Evolutionary conservation across 2,329 filamentous ascomycete species (phyloP).

Genomic region (Colletotrichum chrysophilum): DNA sequence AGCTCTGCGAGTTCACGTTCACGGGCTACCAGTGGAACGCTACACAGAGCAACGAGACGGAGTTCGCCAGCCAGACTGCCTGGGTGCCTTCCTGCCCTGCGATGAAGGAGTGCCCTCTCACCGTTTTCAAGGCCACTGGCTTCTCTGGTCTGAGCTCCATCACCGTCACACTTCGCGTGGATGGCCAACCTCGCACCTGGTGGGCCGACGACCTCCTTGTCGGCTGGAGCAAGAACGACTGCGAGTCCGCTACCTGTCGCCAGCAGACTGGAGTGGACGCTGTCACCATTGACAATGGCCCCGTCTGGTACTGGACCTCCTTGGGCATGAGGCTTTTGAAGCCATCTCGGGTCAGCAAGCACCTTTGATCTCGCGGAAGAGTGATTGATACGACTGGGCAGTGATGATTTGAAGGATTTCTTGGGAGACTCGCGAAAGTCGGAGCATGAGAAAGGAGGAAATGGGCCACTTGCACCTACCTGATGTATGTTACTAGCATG

Average conservation of each 20-base stretch:
- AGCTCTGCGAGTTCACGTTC: slow-evolving; percentile 46
- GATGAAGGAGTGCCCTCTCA: slow-evolving; percentile 39
- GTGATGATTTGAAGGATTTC: slow-evolving; percentile 7
- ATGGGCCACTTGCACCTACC: slow-evolving; percentile 13
- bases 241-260: slow-evolving; percentile 42
- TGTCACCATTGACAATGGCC: background rate
- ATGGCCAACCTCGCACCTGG: slow-evolving; percentile 41
- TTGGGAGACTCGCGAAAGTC: slow-evolving; percentile 9
- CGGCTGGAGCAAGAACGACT: slow-evolving; percentile 47
- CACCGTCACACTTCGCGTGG: slow-evolving; percentile 41
- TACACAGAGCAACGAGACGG: slow-evolving; percentile 33
- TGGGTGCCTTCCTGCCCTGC: slow-evolving; percentile 44
- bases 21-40: slow-evolving; percentile 45
- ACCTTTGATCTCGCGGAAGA: background rate
- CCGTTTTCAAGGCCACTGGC: slow-evolving; percentile 38
- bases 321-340: slow-evolving; percentile 1
- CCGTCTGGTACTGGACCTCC: slow-evolving; percentile 1
- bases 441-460: slow-evolving; percentile 8
- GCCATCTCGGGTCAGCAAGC: slow-evolving; percentile 2
- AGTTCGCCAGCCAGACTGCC: slow-evolving; percentile 31
- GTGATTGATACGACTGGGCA: background rate
- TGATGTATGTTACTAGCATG: slow-evolving; percentile 16
- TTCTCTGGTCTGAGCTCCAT: slow-evolving; percentile 45
- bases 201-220: slow-evolving; percentile 46
- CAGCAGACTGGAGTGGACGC: background rate